Evolutionary conservation across 192 early-diverging fungal species (phyloP), one percentile per base, ranked within the genome.

Genomic region (Podila clonocystis): DNA sequence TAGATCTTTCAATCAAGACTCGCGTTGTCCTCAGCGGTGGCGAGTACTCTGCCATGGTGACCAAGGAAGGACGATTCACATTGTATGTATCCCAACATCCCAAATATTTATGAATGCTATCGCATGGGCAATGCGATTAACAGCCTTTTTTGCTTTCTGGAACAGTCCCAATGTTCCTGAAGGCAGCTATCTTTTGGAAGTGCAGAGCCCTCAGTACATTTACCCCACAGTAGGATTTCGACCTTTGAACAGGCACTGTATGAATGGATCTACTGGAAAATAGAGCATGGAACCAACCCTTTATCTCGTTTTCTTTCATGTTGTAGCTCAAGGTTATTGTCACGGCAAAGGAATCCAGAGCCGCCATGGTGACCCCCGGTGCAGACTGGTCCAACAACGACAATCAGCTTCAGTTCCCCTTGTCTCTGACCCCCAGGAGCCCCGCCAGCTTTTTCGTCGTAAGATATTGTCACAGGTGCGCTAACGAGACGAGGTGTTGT

Each of bases 111-210:
- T 36, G 45, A 11, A 28, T 62, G 1, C n/a, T 22, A 30, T 49
- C 5, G 19, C 36, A 34, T 26, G 24, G 63, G 29, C 50, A 19
- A 2, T 38, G 38, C 17, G 13, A 45, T 33, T 70, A 9, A 26
- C 67, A 48, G 24, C 5, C n/a, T 67, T 45, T 57, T 50, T 20
- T 15, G 57, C 20, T 30, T 73, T 36, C 12, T 29, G 28, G 60
- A 20, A 13, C 74, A 90, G 89, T 59, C 70, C 84, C 20, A 48
- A 86, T 45, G 82, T 90, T 2, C 55, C 79, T 24, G 66, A 70
- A 24, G 89, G 89, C 58, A 87, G 79, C 20, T 90, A 90, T 69
- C 65, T 87, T 15, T 74, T 90, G 17, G 85, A 90, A 65, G 72
- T 90, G 33, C 77, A 85, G 66, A 85, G 77, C 38, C 74, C 84